Base-by-base conservation (phyloP, 169 alveolate species). In the Plasmodium yoelii region DNA sequence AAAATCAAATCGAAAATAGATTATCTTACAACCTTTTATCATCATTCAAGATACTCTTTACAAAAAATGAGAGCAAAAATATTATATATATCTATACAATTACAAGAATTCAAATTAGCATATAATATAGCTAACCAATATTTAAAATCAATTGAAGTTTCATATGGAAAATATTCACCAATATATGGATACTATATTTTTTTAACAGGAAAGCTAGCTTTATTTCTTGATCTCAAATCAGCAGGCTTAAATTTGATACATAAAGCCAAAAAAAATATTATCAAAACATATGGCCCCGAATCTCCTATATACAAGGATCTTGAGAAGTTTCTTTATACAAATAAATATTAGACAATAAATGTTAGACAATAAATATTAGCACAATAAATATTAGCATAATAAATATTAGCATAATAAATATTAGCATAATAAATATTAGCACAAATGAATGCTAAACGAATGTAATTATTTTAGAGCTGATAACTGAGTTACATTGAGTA, bases 51-150 rank as follows among this genome's bases (percentile, higher is more conserved):
- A 77, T 77, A 77, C 34, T 77, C 88, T 8, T 10, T 77, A 8
- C 88, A 77, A 77, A 77, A 77, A 47, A 77, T 77, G 88, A 77
- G 88, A 77, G 88, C 88, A 1, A 77, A 77, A 51, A 77, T 77
- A 28, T 57, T 77, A 28, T 77, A 77, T 44, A 61, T 77, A 63
- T 77, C 88, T 51, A 77, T 77, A 77, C 88, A 77, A 34, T 46
- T 77, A 0, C 88, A 77, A 63, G 88, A 77, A 47, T 77, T 77
- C 65, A 77, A 77, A 44, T 77, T 77, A 65, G 88, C 88, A 26
- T 77, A 77, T 56, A 77, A 61, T 56, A 77, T 77, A 47, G 88
- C 88, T 15, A 77, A 61, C 15, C 88, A 77, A 56, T 77, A 77
- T 22, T 55, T 77, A 12, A 77, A 77, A 77, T 77, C 88, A 22